Evolutionary conservation across 2,329 filamentous ascomycete genomes (phyloP).

Genomic region (Aspergillus sp.): DNA sequence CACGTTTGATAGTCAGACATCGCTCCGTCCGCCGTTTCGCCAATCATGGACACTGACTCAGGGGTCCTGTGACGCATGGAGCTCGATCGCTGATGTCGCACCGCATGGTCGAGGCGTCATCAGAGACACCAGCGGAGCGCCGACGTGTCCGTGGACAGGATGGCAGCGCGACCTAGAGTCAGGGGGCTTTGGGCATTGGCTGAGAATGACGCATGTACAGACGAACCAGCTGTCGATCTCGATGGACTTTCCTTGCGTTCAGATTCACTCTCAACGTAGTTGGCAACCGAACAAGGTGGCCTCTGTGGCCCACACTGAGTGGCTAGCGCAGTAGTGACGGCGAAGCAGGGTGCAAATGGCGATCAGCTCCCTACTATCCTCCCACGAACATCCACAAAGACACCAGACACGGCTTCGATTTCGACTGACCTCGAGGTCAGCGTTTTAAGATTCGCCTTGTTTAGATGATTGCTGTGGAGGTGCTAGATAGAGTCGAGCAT

Average conservation of each 20-base stretch:
- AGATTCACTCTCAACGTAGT: neutral
- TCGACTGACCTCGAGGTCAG: neutral
- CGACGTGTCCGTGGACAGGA: neutral
- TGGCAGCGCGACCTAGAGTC: neutral
- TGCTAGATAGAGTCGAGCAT: neutral
- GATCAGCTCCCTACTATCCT: neutral
- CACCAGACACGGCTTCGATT: neutral
- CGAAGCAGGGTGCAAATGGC: neutral
- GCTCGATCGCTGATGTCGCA: neutral
- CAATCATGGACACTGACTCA: no score
- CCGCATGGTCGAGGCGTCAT: neutral
- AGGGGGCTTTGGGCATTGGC: neutral
- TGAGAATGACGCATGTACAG: conserved; percentile 1
- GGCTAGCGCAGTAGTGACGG: neutral
- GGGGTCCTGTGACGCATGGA: neutral
- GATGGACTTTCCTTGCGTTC: neutral
- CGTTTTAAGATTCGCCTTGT: neutral
- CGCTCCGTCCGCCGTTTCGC: no score
- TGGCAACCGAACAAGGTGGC: neutral
- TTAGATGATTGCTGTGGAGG: neutral
- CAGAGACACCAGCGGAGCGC: neutral
- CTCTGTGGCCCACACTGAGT: neutral
- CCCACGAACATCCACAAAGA: neutral
- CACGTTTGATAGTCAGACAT: no score
- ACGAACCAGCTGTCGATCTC: neutral